Evolutionary conservation across 2,329 filamentous ascomycete genomes (phyloP).

Genomic region (Penicillium janthinellum): DNA sequence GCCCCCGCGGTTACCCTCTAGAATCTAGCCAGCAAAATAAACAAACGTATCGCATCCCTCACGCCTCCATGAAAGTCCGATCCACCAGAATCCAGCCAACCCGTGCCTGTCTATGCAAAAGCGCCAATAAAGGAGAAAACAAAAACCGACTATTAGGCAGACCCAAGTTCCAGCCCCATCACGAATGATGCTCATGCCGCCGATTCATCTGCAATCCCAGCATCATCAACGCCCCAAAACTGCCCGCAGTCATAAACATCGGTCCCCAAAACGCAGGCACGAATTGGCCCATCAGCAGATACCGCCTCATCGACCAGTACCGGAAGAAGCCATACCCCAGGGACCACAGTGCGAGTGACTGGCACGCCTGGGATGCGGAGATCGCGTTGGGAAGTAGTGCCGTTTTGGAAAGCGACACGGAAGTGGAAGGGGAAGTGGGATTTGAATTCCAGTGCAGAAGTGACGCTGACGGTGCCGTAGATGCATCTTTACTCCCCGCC

Average conservation of each 20-base stretch:
- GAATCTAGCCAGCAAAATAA: no score
- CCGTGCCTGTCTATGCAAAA: no score
- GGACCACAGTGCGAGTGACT: slow-evolving; percentile 31
- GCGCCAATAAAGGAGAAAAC: no score
- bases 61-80: no score
- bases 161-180: neutral
- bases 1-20: no score
- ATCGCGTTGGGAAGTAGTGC: neutral
- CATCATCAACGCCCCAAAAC: slow-evolving; percentile 21
- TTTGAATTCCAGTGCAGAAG: no score
- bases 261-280: slow-evolving; percentile 36
- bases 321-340: slow-evolving; percentile 33
- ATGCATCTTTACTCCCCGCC: no score
- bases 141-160: neutral
- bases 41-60: no score
- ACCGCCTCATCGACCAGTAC: slow-evolving; percentile 30
- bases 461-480: neutral
- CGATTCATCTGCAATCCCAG: slow-evolving; percentile 20
- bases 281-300: slow-evolving; percentile 30
- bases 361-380: slow-evolving; percentile 24
- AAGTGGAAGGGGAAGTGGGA: no score
- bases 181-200: neutral
- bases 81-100: no score
- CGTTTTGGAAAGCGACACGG: neutral
- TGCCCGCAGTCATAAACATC: slow-evolving; percentile 30